Percentiles rank a stretch among this genome's conserved stretches.
phyloP scores from a whole-genome alignment of 495 filamentous ascomycete genomes.

The Aspergillus cavernicola region DNA sequence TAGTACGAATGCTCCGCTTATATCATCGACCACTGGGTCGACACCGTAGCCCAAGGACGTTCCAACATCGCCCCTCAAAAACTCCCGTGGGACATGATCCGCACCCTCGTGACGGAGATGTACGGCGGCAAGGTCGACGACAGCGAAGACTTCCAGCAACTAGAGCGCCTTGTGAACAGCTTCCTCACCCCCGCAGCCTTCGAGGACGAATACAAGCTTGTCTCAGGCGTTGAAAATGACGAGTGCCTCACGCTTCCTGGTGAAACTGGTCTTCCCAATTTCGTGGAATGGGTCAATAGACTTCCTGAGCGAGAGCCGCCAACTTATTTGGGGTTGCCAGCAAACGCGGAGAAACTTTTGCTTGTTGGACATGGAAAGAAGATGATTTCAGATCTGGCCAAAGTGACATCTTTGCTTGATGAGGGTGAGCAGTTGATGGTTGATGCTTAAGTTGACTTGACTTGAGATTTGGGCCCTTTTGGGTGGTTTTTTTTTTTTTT shows the following conservation, averaged over 20 bases:
- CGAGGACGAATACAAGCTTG: conserved; percentile 85
- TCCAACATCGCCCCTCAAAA: conserved; percentile 90
- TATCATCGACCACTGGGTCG: conserved; percentile 95
- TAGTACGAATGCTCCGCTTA: conserved; percentile 96
- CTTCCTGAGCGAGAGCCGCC: conserved; percentile 95
- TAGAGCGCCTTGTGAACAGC: conserved; percentile 65
- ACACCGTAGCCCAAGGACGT: conserved; percentile 71
- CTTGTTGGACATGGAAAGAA: conserved; percentile 83
- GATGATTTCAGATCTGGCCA: conserved; percentile 79
- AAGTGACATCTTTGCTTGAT: conserved; percentile 80
- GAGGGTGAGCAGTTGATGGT: conserved; percentile 90
- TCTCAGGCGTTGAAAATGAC: conserved; percentile 59
- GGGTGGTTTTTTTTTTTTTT: conserved; percentile 2
- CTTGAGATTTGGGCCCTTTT: background rate
- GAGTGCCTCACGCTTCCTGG: conserved; percentile 70
- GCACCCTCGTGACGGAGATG: conserved; percentile 84
- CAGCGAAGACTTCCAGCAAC: conserved; percentile 73
- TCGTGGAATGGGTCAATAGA: conserved; percentile 85
- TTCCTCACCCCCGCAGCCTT: conserved; percentile 85
- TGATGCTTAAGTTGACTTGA: background rate
- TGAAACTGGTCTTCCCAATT: conserved; percentile 77
- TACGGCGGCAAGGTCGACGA: conserved; percentile 99
- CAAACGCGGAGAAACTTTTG: conserved; percentile 94
- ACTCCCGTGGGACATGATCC: conserved; percentile 96
- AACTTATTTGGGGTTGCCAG: conserved; percentile 91